These are phyloP conservation scores for Clarireedia hainanense DNA, from an alignment of 2,329 filamentous ascomycete genomes.

Conservation along the genomic window DNA sequence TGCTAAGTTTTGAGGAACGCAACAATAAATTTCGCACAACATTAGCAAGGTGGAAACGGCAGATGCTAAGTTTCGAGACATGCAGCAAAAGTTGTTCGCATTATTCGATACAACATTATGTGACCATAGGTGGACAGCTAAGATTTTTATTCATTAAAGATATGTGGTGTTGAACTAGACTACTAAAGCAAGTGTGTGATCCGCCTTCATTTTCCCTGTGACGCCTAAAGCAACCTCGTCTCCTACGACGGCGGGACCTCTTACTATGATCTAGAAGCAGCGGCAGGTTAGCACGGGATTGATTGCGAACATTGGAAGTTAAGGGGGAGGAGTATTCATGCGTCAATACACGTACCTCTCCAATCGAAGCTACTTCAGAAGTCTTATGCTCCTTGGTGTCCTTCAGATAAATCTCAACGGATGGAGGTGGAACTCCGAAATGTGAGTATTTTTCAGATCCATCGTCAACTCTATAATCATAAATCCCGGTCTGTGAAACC, in stretches of 20 bases:
- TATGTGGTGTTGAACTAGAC: background rate
- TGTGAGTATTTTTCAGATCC: slow-evolving; percentile 43
- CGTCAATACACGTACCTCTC: slow-evolving; percentile 46
- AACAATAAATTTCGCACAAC: background rate
- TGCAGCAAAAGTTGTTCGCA: background rate
- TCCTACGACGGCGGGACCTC: slow-evolving; percentile 66
- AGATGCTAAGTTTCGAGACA: background rate
- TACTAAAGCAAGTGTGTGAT: slow-evolving; percentile 59
- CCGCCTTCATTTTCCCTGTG: slow-evolving; percentile 56
- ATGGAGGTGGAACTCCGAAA: slow-evolving; percentile 76
- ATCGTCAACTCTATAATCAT: slow-evolving; percentile 65
- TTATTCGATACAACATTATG: background rate
- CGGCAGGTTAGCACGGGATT: background rate
- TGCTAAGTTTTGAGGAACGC: slow-evolving; percentile 1
- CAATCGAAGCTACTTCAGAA: slow-evolving; percentile 52
- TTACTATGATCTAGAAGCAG: slow-evolving; percentile 54
- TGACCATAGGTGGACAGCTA: background rate
- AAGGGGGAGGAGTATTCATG: background rate
- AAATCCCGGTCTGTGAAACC: slow-evolving; percentile 77
- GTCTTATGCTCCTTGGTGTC: slow-evolving; percentile 55
- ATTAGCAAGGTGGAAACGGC: background rate
- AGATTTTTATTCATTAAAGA: background rate
- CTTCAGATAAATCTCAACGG: slow-evolving; percentile 68
- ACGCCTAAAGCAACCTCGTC: slow-evolving; percentile 57
- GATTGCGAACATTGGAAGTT: slow-evolving; percentile 8